Conservation (phyloP, 2,329 filamentous ascomycete genomes). For the Neurospora crassa region DNA sequence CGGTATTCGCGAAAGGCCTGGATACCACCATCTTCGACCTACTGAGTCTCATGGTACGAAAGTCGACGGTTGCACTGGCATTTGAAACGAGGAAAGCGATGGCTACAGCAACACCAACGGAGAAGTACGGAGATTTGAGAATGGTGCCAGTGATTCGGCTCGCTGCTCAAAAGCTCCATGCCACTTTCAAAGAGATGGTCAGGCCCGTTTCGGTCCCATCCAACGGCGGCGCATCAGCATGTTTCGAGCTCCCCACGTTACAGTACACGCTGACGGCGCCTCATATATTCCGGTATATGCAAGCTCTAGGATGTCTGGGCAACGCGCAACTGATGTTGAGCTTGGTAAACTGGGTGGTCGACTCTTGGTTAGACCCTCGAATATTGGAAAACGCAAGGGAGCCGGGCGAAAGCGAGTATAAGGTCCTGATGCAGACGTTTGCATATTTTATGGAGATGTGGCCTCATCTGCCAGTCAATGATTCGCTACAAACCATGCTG, state of each 20-base stretch:
- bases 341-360: constrained; percentile 49
- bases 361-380: constrained; percentile 30
- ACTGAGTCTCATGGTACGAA: constrained; percentile 26
- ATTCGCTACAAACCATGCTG: constrained; percentile 22
- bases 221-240: background rate
- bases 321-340: constrained; percentile 49
- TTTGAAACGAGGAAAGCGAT: background rate
- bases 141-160: background rate
- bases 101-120: background rate
- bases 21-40: constrained; percentile 27
- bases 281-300: constrained; percentile 50
- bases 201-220: constrained; percentile 13
- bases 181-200: constrained; percentile 17
- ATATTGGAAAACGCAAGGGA: constrained; percentile 27
- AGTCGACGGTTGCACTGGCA: constrained; percentile 12
- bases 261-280: constrained; percentile 35
- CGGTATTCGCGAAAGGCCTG: constrained; percentile 22
- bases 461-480: constrained; percentile 28
- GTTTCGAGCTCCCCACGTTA: constrained; percentile 21
- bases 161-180: constrained; percentile 4
- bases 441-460: constrained; percentile 37
- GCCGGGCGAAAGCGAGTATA: constrained; percentile 26
- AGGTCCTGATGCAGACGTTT: constrained; percentile 20
- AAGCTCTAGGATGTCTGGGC: constrained; percentile 50
- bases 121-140: background rate